Percentiles rank a stretch among this genome's conserved stretches.
phyloP scores from a whole-genome alignment of 768 basidiomycete species.

The Lentinula sp. region DNA sequence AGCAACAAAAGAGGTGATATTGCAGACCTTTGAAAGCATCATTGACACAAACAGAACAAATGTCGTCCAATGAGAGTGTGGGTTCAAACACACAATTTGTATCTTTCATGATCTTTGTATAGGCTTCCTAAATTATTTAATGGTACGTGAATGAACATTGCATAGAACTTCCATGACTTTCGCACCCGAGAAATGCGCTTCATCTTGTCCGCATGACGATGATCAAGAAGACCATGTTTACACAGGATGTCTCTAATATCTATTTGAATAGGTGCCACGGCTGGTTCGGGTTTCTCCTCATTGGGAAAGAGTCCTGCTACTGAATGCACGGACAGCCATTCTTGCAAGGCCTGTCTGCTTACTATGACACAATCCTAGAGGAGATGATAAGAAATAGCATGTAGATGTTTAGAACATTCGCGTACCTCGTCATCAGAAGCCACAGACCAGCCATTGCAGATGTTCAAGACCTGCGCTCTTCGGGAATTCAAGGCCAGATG shows the following conservation, averaged over 20 bases:
- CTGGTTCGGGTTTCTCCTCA: constrained; percentile 4
- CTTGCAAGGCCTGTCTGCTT: constrained; percentile 52
- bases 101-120: constrained; percentile 32
- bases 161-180: neutral
- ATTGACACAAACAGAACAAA: constrained; percentile 58
- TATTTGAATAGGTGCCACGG: constrained; percentile 13
- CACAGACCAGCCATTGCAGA: constrained; percentile 62
- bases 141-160: neutral
- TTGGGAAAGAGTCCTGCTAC: constrained; percentile 20
- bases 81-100: constrained; percentile 47
- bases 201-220: constrained; percentile 52
- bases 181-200: constrained; percentile 48
- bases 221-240: constrained; percentile 56
- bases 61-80: constrained; percentile 38
- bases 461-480: constrained; percentile 47
- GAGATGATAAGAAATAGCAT: constrained; percentile 3
- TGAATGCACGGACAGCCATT: constrained; percentile 48
- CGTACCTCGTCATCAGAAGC: constrained; percentile 42
- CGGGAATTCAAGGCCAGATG: constrained; percentile 41
- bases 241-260: constrained; percentile 51
- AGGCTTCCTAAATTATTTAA: constrained; percentile 31
- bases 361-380: constrained; percentile 51
- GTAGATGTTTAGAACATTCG: neutral
- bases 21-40: constrained; percentile 49
- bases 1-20: neutral